Conservation (phyloP, 1,284 basidiomycete species). For the Cutaneotrichosporon sp. region DNA sequence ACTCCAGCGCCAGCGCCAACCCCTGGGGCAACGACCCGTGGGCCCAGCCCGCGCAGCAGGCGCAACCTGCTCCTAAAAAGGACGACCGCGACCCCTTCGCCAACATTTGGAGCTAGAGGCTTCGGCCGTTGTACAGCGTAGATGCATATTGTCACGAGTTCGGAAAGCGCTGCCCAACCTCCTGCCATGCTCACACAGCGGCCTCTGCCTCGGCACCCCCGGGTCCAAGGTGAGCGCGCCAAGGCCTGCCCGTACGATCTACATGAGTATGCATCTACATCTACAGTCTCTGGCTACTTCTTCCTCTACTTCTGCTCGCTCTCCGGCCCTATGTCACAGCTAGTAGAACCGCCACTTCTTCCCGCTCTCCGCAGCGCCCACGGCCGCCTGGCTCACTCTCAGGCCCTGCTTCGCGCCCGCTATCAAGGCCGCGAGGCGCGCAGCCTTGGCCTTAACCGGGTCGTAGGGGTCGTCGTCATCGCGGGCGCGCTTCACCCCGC, state of each 20-base stretch:
- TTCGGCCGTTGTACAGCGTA: slow-evolving; percentile 11
- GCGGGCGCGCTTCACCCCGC: slow-evolving; percentile 4
- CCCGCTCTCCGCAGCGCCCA: background rate
- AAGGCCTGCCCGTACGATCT: too few species aligned
- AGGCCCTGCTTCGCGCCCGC: background rate
- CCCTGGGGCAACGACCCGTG: slow-evolving; percentile 27
- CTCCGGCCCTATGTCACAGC: too few species aligned
- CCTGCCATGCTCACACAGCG: too few species aligned
- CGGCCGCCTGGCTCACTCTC: background rate
- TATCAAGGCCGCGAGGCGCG: background rate
- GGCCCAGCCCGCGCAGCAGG: slow-evolving; percentile 19
- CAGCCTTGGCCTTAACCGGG: slow-evolving; percentile 7
- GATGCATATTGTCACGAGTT: too few species aligned
- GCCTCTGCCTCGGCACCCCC: too few species aligned
- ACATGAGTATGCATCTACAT: too few species aligned
- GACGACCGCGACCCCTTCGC: slow-evolving; percentile 33
- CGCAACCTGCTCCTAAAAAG: slow-evolving; percentile 31
- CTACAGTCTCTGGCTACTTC: too few species aligned
- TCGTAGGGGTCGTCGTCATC: slow-evolving; percentile 6
- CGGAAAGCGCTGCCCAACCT: too few species aligned
- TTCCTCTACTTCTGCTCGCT: too few species aligned
- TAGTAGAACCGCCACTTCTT: slow-evolving; percentile 1
- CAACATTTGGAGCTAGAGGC: slow-evolving; percentile 19
- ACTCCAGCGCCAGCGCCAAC: background rate
- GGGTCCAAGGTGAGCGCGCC: too few species aligned